phyloP scores from a whole-genome alignment of 805 yeast species.

The Saccharomycopsis amapae region DNA sequence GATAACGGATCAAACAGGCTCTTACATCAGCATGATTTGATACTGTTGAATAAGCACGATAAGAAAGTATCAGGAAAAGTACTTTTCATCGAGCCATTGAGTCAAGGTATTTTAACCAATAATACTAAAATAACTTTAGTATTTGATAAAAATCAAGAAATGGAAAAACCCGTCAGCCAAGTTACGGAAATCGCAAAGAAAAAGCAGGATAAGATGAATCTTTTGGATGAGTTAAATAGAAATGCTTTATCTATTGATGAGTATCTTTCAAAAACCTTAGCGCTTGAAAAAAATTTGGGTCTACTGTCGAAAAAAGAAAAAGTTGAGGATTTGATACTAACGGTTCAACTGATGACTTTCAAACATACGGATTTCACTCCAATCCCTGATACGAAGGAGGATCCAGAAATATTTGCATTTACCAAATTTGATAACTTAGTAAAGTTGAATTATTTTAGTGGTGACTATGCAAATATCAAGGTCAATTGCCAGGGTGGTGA shows the following conservation, averaged over 20 bases:
- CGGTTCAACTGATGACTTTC: constrained; percentile 9
- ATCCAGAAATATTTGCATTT: constrained; percentile 39
- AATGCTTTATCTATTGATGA: constrained; percentile 1
- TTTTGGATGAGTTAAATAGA: neutral
- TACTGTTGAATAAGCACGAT: constrained; percentile 35
- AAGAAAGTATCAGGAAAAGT: constrained; percentile 40
- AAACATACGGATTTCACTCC: constrained; percentile 19
- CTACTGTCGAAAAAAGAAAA: neutral
- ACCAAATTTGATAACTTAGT: constrained; percentile 45
- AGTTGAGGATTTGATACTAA: neutral
- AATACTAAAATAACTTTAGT: constrained; percentile 51
- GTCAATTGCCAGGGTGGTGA: too few species aligned
- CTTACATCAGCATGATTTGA: constrained; percentile 34
- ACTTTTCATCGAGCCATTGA: constrained; percentile 62
- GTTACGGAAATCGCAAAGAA: neutral
- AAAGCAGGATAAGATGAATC: neutral
- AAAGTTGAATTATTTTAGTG: constrained; percentile 56
- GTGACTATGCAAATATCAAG: constrained; percentile 47
- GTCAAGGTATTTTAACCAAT: constrained; percentile 50
- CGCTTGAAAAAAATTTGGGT: neutral
- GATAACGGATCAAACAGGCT: too few species aligned
- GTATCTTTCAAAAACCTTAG: neutral
- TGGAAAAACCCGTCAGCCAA: neutral
- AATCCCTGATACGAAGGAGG: constrained; percentile 30
- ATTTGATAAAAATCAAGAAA: neutral